phyloP scores from a whole-genome alignment of 768 basidiomycete genomes.

The Megacollybia marginata region DNA sequence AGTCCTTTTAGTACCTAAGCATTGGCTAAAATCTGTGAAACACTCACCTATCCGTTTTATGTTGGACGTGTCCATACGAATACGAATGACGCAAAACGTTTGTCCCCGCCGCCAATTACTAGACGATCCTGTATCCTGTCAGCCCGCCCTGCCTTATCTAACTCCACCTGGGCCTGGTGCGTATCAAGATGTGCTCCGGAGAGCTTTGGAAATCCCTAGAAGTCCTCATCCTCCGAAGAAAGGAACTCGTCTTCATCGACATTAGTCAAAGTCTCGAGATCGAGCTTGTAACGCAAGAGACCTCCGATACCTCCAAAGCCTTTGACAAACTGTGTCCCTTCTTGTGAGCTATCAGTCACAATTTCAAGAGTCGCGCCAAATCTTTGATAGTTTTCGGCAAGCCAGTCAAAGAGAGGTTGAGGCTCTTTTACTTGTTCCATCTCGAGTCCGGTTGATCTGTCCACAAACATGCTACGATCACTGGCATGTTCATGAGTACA shows the following conservation, averaged over 20 bases:
- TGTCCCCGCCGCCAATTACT: too few species aligned
- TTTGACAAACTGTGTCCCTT: constrained; percentile 96
- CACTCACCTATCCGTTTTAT: too few species aligned
- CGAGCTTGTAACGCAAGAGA: constrained; percentile 93
- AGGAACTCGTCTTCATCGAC: constrained; percentile 80
- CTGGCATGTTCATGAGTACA: constrained; percentile 84
- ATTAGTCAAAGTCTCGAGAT: constrained; percentile 73
- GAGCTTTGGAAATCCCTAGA: constrained; percentile 89
- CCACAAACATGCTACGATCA: constrained; percentile 89
- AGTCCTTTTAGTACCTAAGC: too few species aligned
- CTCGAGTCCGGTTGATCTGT: constrained; percentile 91
- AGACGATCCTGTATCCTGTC: too few species aligned
- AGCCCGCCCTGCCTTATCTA: constrained; percentile 22
- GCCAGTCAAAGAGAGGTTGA: constrained; percentile 91
- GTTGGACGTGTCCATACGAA: too few species aligned
- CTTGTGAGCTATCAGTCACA: constrained; percentile 92
- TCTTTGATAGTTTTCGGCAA: constrained; percentile 96
- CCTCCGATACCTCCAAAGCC: constrained; percentile 99
- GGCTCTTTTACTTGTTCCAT: constrained; percentile 89
- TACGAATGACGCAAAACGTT: too few species aligned
- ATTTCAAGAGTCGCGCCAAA: constrained; percentile 96
- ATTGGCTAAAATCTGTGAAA: too few species aligned
- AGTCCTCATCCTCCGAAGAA: constrained; percentile 57
- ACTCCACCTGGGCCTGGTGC: constrained; percentile 58
- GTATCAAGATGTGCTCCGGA: constrained; percentile 57